Evolutionary conservation across 179 eudicot species (phyloP), one percentile per base, ranked within the genome.

Genomic region (Drosera spatulata): DNA sequence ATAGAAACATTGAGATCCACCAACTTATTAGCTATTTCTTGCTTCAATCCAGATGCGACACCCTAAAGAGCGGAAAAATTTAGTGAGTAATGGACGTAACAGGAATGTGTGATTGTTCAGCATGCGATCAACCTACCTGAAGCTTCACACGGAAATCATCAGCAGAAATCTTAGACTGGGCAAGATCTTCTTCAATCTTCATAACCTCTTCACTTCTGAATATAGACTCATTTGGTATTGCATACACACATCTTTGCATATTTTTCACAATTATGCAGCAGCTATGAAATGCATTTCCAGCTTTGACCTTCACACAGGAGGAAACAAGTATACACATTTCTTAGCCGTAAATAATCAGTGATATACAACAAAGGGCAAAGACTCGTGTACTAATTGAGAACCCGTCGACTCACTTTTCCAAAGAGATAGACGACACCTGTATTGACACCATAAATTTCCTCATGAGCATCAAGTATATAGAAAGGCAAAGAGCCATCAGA

Each of bases 191-290:
- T 71, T 85, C 95, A 52, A 84, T 73, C 77, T 85, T 87, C 67
- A 69, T 50, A 45, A 89, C 77, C 33, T 41, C 66, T 49, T 83
- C 88, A 52, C 80, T 73, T 22, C 72, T 74, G 74, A 86, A 78
- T 41, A 81, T 71, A 55, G 87, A 66, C 55, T 71, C 78, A 53
- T 64, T 77, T 43, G 96, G 95, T 15, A 89, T 69, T 64, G 95
- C 99, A 73, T 81, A 93, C 22, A 89, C 71, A 69, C 99, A 93
- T 75, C 99, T 84, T 70, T 86, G 88, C 82, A 84, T 86, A 73
- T 93, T 89, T 74, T 83, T 93, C 12, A 86, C 93, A 56, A 89
- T 82, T 65, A 79, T 80, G 66, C 99, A 89, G 55, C 99, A 93
- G 60, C 99, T 93, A 13, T 79, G 87, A 71, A 82, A 93, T 39